Percentiles rank a stretch among this genome's conserved stretches.
These are phyloP conservation scores for Mycena leptocephala DNA, from an alignment of 768 basidiomycete species.

Conservation along the genomic window DNA sequence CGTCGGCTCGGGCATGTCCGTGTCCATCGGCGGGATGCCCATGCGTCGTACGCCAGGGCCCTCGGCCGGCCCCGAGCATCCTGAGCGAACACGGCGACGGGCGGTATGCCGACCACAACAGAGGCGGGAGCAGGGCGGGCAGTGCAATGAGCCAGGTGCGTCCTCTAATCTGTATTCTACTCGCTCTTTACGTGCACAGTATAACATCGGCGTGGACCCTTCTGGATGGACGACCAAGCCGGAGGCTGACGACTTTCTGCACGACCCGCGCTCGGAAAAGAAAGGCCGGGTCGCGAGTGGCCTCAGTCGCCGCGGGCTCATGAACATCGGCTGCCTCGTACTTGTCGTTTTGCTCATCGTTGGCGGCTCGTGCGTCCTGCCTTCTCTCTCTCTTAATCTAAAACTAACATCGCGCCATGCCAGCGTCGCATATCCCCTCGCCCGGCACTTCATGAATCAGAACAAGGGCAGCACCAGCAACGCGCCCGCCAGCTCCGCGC, in stretches of 20 bases:
- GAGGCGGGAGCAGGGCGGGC: constrained; percentile 15
- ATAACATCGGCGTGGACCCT: constrained; percentile 21
- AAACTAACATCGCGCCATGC: constrained; percentile 10
- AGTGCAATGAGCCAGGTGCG: constrained; percentile 20
- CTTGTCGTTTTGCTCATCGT: constrained; percentile 16
- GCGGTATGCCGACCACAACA: constrained; percentile 13
- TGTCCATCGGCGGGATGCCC: constrained; percentile 2
- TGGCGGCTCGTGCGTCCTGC: constrained; percentile 23
- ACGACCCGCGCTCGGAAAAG: constrained; percentile 17
- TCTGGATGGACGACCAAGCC: constrained; percentile 17
- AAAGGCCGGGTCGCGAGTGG: neutral
- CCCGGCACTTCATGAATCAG: constrained; percentile 6
- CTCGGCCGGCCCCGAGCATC: constrained; percentile 25
- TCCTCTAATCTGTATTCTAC: constrained; percentile 11
- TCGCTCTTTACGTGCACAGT: constrained; percentile 12
- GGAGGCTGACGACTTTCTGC: constrained; percentile 26
- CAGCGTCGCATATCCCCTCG: constrained; percentile 26
- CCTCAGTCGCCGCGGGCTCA: neutral
- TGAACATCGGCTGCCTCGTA: constrained; percentile 20
- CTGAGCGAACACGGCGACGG: constrained; percentile 26
- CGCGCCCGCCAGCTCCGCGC: constrained; percentile 8
- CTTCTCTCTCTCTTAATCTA: constrained; percentile 11
- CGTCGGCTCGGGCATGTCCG: constrained; percentile 15
- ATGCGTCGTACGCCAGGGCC: constrained; percentile 21
- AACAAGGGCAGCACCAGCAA: neutral